Evolutionary conservation across 768 basidiomycete species (phyloP), one percentile per base, ranked within the genome.

Genomic region (Chalciporus chontae): DNA sequence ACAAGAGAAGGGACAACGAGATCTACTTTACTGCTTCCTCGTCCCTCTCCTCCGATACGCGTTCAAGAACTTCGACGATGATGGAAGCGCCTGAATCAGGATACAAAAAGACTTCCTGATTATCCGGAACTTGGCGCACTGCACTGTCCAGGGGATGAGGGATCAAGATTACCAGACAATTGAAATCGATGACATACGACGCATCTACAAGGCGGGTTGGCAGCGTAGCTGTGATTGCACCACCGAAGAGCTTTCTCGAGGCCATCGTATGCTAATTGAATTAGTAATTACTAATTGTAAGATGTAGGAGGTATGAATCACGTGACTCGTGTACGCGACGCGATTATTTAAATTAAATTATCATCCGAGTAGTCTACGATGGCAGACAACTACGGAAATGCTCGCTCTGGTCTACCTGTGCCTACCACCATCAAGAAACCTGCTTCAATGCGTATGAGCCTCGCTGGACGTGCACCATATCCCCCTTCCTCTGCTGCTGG

Each of bases 31-130:
- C 79, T 43, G 91, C 91, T 40, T 85, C 80, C 39, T 72, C 61
- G 32, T 75, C 73, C 48, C 81, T 75, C 11, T 62, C 54, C n/a
- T 70, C 67, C 29, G 83, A 74, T 21, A 95, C 91, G 50, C 82
- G 75, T 65, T 91, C 68, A 11, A 97, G 71, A 19, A 96, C 79
- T 63, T 99, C 96, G 23, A 96, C 69, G 43, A 98, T 78, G 54
- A 94, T 77, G 61, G 87, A 92, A 57, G 83, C 72, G 43, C 76
- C 76, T 5, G 83, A 87, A 42, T 80, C 68, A 6, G 79, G 78
- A 47, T 84, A 85, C 48, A 96, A 65, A 69, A 92, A 87, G 37
- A 96, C 95, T 64, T 98, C 96, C 68, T 99, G 95, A 4, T 83
- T 92, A 64, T 98, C 88, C 13, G 96, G 94, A 11, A 99, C 75